Conservation (phyloP, 345 rosid genomes). For the Chamaenerion angustifolium region DNA sequence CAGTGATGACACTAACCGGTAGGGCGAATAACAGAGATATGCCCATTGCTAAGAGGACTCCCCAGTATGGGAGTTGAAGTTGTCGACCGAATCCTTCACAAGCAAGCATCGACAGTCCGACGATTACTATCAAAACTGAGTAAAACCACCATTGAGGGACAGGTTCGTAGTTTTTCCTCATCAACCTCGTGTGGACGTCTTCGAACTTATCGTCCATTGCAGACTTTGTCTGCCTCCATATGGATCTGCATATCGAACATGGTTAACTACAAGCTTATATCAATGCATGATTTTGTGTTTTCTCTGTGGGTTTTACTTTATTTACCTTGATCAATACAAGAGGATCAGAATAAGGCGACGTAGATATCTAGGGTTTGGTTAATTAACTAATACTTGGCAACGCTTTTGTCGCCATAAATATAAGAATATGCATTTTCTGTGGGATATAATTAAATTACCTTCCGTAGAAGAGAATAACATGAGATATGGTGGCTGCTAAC, state of each 20-base stretch:
- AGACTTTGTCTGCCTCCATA: slow-evolving; percentile 50
- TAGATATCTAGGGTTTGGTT: too few species aligned
- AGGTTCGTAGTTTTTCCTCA: slow-evolving; percentile 65
- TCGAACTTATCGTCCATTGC: slow-evolving; percentile 21
- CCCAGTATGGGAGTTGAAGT: slow-evolving; percentile 95
- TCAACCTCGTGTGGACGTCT: slow-evolving; percentile 70
- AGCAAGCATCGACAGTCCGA: slow-evolving; percentile 38
- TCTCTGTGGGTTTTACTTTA: too few species aligned
- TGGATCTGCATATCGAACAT: neutral
- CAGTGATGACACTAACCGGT: slow-evolving; percentile 66
- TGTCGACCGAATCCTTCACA: slow-evolving; percentile 63
- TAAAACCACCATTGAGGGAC: slow-evolving; percentile 90
- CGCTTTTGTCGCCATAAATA: too few species aligned
- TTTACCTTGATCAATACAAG: too few species aligned
- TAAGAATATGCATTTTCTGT: too few species aligned
- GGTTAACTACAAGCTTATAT: too few species aligned
- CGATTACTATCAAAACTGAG: slow-evolving; percentile 18
- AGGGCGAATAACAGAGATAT: slow-evolving; percentile 62
- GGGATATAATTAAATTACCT: too few species aligned
- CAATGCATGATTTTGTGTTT: too few species aligned
- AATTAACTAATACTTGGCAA: too few species aligned
- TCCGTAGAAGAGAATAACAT: slow-evolving; percentile 69
- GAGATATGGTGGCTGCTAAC: slow-evolving; percentile 47
- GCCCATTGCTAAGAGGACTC: slow-evolving; percentile 44
- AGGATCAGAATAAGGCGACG: too few species aligned